phyloP scores from a whole-genome alignment of 352 stramenopile genomes.

The Globisporangium polare region DNA sequence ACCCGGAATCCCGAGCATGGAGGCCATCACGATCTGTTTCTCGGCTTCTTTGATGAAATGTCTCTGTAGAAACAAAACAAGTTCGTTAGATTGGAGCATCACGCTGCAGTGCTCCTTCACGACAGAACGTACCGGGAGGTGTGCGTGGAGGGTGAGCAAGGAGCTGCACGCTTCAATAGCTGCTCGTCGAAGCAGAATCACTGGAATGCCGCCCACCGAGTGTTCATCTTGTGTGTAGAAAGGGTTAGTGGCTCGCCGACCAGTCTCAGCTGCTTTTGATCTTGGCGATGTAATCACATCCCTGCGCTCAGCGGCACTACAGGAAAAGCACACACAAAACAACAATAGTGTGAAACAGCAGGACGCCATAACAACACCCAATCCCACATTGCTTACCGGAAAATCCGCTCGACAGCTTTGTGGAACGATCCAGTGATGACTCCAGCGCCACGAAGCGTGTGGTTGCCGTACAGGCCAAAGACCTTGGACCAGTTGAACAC shows the following conservation, averaged over 20 bases:
- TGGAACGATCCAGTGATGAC: slow-evolving; percentile 79
- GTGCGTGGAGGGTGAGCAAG: slow-evolving; percentile 75
- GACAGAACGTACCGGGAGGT: slow-evolving; percentile 48
- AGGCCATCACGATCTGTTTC: slow-evolving; percentile 49
- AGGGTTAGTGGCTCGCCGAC: slow-evolving; percentile 31
- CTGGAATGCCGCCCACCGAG: slow-evolving; percentile 64
- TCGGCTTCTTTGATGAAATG: slow-evolving; percentile 79
- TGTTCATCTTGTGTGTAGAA: slow-evolving; percentile 63
- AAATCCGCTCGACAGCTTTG: slow-evolving; percentile 71
- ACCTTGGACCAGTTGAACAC: slow-evolving; percentile 85
- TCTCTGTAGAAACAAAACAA: slow-evolving; percentile 23
- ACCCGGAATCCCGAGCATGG: slow-evolving; percentile 63
- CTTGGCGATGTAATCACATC: slow-evolving; percentile 26
- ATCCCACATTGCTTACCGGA: slow-evolving; percentile 36
- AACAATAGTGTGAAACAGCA: slow-evolving; percentile 4
- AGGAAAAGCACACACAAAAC: background rate
- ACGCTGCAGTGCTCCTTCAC: background rate
- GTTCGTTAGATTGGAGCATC: background rate
- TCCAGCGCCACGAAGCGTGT: slow-evolving; percentile 74
- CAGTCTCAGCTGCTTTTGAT: slow-evolving; percentile 28
- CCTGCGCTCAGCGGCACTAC: slow-evolving; percentile 30
- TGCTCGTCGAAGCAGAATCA: slow-evolving; percentile 67
- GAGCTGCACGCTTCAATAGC: slow-evolving; percentile 82
- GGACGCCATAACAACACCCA: background rate
- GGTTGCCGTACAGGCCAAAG: slow-evolving; percentile 77